Base-by-base conservation (phyloP, 495 filamentous ascomycete species). In the Penicillium antarcticum region DNA sequence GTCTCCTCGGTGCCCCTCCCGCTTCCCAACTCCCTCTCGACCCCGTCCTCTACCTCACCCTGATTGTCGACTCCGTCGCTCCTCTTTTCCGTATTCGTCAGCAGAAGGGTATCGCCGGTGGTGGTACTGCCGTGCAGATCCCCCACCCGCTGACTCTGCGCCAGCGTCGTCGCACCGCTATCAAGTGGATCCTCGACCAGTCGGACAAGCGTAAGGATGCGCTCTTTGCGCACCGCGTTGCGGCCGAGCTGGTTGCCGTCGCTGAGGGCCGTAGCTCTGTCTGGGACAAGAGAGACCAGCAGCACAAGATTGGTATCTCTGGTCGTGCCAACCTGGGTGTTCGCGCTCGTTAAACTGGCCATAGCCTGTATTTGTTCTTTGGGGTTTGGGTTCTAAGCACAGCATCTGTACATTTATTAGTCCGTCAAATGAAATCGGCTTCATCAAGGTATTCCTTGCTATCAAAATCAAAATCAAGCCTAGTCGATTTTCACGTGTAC, bases 31-130 rank as follows among this genome's bases (percentile, higher is more conserved):
- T 95, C 26, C 87, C 89, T 7, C 76, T 88, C 16, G 81, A 95
- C 71, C 86, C 91, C 9, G 73, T 91, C 26, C 74, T 82, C 38
- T 91, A 91, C 71, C 82, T 96, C 34, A 88, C 84, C 0, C 71
- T 92, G 33, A 90, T 92, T n/a, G 86, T 98, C 63, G 94, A 98
- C 77, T 95, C 90, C 10, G 87, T 97, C n/a, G 89, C 91, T 11
- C 94, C 94, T 17, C 76, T 98, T 18, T 70, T 97, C 60, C 86
- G 86, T 24, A 82, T 97, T 60, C 80, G 83, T 18, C 75, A 76
- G 29, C 79, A 87, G 61, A 87, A 84, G 67, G 90, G 89, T 56
- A 79, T 88, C 31, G 88, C 87, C 1, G 91, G 91, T 71, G 94
- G 94, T 72, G 94, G 94, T 67, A 76, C 79, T 11, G 82, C 90